phyloP scores from a whole-genome alignment of 75 land plant species.

The Picea sitchensis region DNA sequence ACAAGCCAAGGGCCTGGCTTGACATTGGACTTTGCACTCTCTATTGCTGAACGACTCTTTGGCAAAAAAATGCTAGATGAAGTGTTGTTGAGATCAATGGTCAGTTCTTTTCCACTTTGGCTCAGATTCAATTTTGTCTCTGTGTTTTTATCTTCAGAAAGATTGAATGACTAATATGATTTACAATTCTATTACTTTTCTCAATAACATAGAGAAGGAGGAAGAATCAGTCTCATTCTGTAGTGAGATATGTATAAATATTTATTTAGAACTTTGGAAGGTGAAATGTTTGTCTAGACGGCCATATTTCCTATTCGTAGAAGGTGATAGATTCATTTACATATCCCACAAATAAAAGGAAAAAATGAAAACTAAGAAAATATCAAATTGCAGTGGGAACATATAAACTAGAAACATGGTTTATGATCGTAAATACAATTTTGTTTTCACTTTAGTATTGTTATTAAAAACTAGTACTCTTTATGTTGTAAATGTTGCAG shows the following conservation, averaged over 20 bases:
- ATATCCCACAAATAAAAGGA: neutral
- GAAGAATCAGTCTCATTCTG: neutral
- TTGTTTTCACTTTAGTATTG: too few relatives aligned
- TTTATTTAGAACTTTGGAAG: neutral
- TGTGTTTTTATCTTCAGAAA: neutral
- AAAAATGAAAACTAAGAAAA: neutral
- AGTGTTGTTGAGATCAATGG: constrained; percentile 43
- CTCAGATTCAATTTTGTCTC: neutral
- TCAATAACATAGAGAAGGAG: neutral
- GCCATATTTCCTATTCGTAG: neutral
- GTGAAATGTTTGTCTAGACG: neutral
- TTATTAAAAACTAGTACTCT: too few relatives aligned
- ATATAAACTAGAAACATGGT: neutral
- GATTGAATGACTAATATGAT: neutral
- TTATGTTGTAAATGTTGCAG: too few relatives aligned
- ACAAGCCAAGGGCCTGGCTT: constrained; percentile 93
- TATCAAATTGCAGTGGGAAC: neutral
- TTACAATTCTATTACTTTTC: neutral
- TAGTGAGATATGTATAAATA: neutral
- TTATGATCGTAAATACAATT: neutral
- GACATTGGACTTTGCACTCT: constrained; percentile 66
- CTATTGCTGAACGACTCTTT: constrained; percentile 74
- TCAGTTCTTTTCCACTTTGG: constrained; percentile 16
- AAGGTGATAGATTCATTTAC: neutral
- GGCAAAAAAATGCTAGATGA: constrained; percentile 38